Conservation (phyloP, 2,329 filamentous ascomycete genomes). For the Trichoderma sp. region DNA sequence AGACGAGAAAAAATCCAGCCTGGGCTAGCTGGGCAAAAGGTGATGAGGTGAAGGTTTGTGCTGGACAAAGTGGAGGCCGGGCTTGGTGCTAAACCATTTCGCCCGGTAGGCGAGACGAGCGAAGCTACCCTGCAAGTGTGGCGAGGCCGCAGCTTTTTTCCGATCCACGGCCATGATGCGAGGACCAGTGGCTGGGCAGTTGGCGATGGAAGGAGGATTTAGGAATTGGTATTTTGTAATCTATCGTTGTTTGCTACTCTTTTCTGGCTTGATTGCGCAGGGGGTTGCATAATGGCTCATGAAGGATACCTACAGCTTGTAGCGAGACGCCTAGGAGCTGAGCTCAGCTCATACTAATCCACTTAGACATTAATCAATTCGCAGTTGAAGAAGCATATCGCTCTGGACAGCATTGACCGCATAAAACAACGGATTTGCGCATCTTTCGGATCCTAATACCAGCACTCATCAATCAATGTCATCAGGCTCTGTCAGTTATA, state of each 20-base stretch:
- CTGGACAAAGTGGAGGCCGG: constrained; percentile 21
- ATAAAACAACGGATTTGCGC: no score
- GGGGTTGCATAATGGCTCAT: no score
- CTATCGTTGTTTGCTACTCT: no score
- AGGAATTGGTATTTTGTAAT: no score
- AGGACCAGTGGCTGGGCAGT: neutral
- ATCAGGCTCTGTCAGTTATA: neutral
- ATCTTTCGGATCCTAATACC: neutral
- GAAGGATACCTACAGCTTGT: no score
- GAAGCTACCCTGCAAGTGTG: constrained; percentile 20
- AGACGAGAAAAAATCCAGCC: constrained; percentile 13
- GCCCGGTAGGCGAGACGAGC: neutral
- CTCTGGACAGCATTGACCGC: neutral
- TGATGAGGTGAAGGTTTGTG: constrained; percentile 25
- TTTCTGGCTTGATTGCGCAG: no score
- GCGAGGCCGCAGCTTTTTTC: constrained; percentile 20
- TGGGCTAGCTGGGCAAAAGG: constrained; percentile 7
- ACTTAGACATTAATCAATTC: no score
- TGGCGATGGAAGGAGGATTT: neutral
- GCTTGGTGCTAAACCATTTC: neutral
- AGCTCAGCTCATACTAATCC: no score
- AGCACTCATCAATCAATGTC: neutral
- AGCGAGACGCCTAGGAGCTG: no score
- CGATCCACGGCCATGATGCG: neutral
- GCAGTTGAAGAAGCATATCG: neutral